Evolutionary conservation across 371 early-diverging fungal species (phyloP).

Genomic region (Mucor lusitanicus): DNA sequence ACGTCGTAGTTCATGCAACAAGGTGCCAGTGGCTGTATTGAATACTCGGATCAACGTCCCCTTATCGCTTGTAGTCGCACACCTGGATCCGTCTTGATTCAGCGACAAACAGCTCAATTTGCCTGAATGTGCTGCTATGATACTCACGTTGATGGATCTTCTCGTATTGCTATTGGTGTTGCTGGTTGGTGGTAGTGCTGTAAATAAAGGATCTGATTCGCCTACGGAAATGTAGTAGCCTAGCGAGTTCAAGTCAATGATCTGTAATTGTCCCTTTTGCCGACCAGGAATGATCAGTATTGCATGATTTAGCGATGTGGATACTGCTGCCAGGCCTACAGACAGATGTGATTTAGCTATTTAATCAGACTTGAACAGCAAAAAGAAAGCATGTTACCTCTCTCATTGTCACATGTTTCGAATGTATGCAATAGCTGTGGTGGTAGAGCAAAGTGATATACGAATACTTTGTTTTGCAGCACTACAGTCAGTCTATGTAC

Average conservation of each 20-base stretch:
- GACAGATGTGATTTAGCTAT: neutral
- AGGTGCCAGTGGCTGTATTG: slow-evolving; percentile 72
- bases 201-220: slow-evolving; percentile 10
- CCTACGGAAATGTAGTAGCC: slow-evolving; percentile 33
- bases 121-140: slow-evolving; percentile 87
- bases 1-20: slow-evolving; percentile 85
- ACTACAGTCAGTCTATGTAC: slow-evolving; percentile 74
- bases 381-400: slow-evolving; percentile 49
- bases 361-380: neutral
- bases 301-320: slow-evolving; percentile 60
- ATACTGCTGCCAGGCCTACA: slow-evolving; percentile 66
- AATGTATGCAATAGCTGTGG: slow-evolving; percentile 80
- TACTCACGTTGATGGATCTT: slow-evolving; percentile 65
- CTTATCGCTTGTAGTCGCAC: slow-evolving; percentile 84
- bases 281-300: slow-evolving; percentile 78
- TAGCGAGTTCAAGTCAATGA: slow-evolving; percentile 76
- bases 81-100: slow-evolving; percentile 74
- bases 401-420: slow-evolving; percentile 84
- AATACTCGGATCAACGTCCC: slow-evolving; percentile 93
- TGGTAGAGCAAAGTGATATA: slow-evolving; percentile 76
- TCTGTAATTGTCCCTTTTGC: slow-evolving; percentile 85
- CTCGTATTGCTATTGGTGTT: slow-evolving; percentile 7
- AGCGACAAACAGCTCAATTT: slow-evolving; percentile 76
- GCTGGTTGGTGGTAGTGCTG: slow-evolving; percentile 9
- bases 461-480: slow-evolving; percentile 77